These are phyloP conservation scores for Candida montana DNA, from an alignment of 805 yeast genomes.

Conservation along the genomic window DNA sequence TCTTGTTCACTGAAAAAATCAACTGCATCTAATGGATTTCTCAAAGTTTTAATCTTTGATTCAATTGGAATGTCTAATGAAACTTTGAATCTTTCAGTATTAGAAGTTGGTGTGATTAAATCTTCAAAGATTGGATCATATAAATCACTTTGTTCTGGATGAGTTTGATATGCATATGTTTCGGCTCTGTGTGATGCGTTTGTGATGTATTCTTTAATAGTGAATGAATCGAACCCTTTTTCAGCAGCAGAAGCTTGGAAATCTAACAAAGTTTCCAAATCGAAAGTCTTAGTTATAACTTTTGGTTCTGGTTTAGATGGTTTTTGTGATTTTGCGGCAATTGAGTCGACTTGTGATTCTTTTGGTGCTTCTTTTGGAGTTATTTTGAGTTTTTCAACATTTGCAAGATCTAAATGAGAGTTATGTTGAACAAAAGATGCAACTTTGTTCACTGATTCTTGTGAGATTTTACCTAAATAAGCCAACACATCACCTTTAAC, in stretches of 20 bases:
- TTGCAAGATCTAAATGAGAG: constrained; percentile 66
- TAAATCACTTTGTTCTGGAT: constrained; percentile 38
- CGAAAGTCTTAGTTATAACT: constrained; percentile 28
- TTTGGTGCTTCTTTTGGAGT: constrained; percentile 25
- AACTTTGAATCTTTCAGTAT: constrained; percentile 39
- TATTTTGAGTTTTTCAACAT: constrained; percentile 40
- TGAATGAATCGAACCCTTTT: constrained; percentile 16
- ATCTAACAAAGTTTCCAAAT: constrained; percentile 23
- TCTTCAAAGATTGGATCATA: constrained; percentile 59
- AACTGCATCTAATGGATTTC: constrained; percentile 20
- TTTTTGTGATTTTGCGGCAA: constrained; percentile 8
- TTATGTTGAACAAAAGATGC: constrained; percentile 50
- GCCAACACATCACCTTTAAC: constrained; percentile 91
- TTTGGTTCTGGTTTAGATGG: constrained; percentile 31
- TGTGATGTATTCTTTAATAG: constrained; percentile 29
- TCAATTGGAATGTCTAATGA: constrained; percentile 25
- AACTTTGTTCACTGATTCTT: constrained; percentile 47
- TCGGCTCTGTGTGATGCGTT: constrained; percentile 44
- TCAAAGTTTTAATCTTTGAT: constrained; percentile 11
- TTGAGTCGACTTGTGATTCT: constrained; percentile 14
- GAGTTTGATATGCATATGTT: constrained; percentile 35
- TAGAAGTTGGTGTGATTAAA: constrained; percentile 41
- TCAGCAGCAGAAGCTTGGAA: constrained; percentile 27
- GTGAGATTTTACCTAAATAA: constrained; percentile 65
- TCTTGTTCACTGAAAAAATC: constrained; percentile 11